Evolutionary conservation across 495 filamentous ascomycete genomes (phyloP).

Genomic region (Daldinia loculata): DNA sequence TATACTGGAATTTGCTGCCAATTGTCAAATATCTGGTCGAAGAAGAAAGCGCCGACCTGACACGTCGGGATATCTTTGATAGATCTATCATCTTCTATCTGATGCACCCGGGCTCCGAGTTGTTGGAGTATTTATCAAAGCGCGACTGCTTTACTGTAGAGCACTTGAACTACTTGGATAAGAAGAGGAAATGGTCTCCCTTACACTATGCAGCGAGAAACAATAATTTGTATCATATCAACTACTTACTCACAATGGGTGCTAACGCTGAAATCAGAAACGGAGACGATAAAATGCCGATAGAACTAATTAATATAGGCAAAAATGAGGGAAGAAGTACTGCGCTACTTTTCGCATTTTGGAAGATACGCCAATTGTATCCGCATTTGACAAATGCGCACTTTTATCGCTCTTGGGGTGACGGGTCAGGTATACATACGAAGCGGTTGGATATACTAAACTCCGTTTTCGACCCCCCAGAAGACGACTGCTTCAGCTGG

Average conservation of each 20-base stretch:
- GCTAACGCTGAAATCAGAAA: too few species aligned
- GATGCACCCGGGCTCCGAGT: fast-evolving
- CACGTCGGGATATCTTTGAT: neutral
- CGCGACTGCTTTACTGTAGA: neutral
- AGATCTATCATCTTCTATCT: neutral
- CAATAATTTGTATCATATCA: too few species aligned
- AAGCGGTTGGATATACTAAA: neutral
- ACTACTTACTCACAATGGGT: too few species aligned
- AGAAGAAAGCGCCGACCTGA: neutral
- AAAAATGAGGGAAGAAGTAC: fast-evolving
- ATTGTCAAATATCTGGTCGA: neutral
- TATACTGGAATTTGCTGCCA: fast-evolving
- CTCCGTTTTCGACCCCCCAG: too few species aligned
- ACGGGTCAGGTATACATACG: too few species aligned
- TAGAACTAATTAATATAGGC: neutral
- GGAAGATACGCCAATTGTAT: too few species aligned
- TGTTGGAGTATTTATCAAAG: neutral
- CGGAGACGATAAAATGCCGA: neutral
- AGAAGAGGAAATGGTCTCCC: neutral
- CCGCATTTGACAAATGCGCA: too few species aligned
- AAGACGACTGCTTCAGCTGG: too few species aligned
- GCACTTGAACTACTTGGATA: neutral
- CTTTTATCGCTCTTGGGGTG: too few species aligned
- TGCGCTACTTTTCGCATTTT: neutral
- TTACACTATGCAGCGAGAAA: too few species aligned